Evolutionary conservation across 139 green algal species (phyloP), one percentile per base, ranked within the genome.

Genomic region (Chlamydomonas asymmetrica): DNA sequence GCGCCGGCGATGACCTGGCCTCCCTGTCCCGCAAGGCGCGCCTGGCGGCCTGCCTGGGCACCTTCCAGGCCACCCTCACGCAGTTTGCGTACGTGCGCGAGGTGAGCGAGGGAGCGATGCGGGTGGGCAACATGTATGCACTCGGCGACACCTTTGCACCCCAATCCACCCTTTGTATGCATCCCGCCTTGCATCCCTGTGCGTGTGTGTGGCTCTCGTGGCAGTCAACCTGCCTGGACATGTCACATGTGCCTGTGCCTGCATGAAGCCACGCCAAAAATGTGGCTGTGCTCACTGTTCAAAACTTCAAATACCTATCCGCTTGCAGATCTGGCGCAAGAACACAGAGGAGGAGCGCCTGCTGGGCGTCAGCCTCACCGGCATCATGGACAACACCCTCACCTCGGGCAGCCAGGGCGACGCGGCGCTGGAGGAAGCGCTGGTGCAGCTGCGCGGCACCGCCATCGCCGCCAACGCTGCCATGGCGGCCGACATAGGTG

Each of bases 301-400:
- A n/a, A n/a, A n/a, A n/a, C n/a, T n/a, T n/a, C n/a, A n/a, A n/a
- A n/a, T n/a, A n/a, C n/a, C n/a, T n/a, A n/a, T 54, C 67, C 41
- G 50, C 48, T 37, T 32, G 9, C 63, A 83, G 37, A 27, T 83
- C 18, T 86, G 80, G 80, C 57, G 76, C 13, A n/a, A 22, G n/a
- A 86, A 86, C 75, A 86, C 80, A 5, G 63, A 71, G 43, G 63
- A 74, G 52, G 81, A 87, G 81, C 71, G 81, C 29, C 76, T 87
- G 71, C 81, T 87, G 70, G 81, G 81, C 16, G 81, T 87, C 25
- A 77, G 61, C 37, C 61, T 87, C 22, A 87, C 81, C 20, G 81
- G 81, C 57, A 87, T 87, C 76, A 87, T 87, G 81, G 81, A 87
- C 81, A 84, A 81, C 72, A 62, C 41, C 4, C 60, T 84, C 54